Evolutionary conservation across 2,329 filamentous ascomycete genomes (phyloP).

Genomic region (Mycogone perniciosa): DNA sequence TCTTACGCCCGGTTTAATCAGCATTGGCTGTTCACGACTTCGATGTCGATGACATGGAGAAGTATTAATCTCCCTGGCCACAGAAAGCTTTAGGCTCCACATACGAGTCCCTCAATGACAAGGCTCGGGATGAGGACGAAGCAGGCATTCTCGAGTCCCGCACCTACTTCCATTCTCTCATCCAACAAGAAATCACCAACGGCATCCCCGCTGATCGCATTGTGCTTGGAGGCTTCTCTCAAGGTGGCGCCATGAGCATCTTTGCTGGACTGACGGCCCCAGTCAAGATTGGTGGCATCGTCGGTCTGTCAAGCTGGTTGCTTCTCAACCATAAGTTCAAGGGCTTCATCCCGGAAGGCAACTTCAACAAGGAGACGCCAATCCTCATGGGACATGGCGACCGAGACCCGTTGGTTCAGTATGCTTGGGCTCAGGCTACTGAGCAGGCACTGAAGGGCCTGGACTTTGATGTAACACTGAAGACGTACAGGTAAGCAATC

Average conservation of each 20-base stretch:
- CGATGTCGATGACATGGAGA: neutral
- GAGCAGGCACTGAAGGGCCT: constrained; percentile 57
- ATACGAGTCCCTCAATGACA: neutral
- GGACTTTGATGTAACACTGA: constrained; percentile 70
- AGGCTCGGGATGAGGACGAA: constrained; percentile 52
- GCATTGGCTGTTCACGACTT: neutral
- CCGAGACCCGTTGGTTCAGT: constrained; percentile 62
- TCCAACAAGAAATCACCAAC: constrained; percentile 67
- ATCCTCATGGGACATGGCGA: constrained; percentile 83
- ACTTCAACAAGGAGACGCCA: constrained; percentile 56
- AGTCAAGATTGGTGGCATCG: constrained; percentile 77
- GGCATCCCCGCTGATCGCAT: constrained; percentile 80
- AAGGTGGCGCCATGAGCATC: constrained; percentile 83
- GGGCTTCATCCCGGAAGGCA: constrained; percentile 29
- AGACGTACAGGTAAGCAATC: constrained; percentile 59
- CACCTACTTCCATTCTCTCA: constrained; percentile 70
- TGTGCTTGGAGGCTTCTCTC: constrained; percentile 76
- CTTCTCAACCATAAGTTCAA: constrained; percentile 51
- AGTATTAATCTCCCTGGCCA: neutral
- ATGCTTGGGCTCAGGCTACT: constrained; percentile 60
- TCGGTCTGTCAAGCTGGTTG: constrained; percentile 78
- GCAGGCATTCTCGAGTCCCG: constrained; percentile 66
- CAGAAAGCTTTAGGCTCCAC: constrained; percentile 31
- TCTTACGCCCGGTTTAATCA: neutral
- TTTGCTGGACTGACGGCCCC: constrained; percentile 69